These are phyloP conservation scores for Moricandia moricandioides DNA, from an alignment of 345 rosid genomes.

Conservation along the genomic window DNA sequence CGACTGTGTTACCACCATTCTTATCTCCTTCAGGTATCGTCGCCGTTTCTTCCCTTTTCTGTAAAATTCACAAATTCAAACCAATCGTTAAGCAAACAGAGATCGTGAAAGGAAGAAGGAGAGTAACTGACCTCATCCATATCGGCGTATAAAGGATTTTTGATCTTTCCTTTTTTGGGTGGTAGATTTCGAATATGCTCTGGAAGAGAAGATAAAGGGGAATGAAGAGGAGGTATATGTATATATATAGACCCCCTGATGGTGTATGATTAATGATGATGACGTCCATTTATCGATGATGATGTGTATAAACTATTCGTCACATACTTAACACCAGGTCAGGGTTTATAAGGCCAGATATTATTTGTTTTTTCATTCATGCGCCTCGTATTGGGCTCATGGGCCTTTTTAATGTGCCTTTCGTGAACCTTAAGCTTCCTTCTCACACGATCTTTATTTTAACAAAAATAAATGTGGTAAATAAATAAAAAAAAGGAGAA, in stretches of 20 bases:
- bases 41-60: constrained; percentile 34
- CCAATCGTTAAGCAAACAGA: background rate
- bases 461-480: too few relatives aligned
- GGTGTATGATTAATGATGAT: background rate
- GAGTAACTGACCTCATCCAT: constrained; percentile 54
- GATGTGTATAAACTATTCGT: constrained; percentile 4
- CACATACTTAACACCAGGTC: constrained; percentile 30
- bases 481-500: background rate
- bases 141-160: constrained; percentile 1
- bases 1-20: constrained; percentile 41
- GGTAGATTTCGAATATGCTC: constrained; percentile 25
- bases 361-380: background rate
- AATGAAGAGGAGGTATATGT: constrained; percentile 5
- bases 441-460: background rate
- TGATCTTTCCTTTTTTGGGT: background rate
- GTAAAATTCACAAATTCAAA: background rate
- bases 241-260: constrained; percentile 37
- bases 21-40: constrained; percentile 46
- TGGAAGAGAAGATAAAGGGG: constrained; percentile 34
- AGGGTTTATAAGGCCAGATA: constrained; percentile 34
- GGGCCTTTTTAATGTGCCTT: constrained; percentile 7
- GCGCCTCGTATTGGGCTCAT: constrained; percentile 29
- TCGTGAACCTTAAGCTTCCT: background rate
- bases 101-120: background rate
- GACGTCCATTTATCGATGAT: background rate